phyloP scores from a whole-genome alignment of 345 rosid genomes.

The Raphanus sativus region DNA sequence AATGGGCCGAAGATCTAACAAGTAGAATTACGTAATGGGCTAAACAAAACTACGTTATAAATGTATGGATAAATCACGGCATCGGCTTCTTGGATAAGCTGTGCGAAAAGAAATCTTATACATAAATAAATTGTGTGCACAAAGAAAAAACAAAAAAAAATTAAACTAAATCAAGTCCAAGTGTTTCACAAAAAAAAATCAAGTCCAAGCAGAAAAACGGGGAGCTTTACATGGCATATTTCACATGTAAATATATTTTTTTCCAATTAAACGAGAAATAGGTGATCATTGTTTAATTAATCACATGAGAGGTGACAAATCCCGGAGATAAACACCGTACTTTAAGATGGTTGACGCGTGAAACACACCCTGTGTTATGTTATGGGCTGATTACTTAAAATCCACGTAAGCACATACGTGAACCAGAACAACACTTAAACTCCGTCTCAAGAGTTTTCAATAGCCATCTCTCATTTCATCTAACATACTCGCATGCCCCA shows the following conservation, averaged over 20 bases:
- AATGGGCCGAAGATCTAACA: neutral
- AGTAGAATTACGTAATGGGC: constrained; percentile 8
- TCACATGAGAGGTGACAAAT: constrained; percentile 18
- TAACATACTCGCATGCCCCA: constrained; percentile 29
- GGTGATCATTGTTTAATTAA: constrained; percentile 5
- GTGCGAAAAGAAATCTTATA: too few relatives aligned
- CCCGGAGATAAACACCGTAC: constrained; percentile 26
- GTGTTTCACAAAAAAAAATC: neutral
- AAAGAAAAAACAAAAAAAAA: too few relatives aligned
- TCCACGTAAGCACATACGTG: constrained; percentile 38
- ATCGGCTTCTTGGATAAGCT: too few relatives aligned
- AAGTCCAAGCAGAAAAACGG: constrained; percentile 6
- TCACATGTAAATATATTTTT: neutral
- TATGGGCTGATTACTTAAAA: constrained; percentile 18
- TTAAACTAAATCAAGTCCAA: too few relatives aligned
- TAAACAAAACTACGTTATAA: neutral
- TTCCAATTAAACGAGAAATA: constrained; percentile 13
- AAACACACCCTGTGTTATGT: constrained; percentile 28
- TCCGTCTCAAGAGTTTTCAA: neutral
- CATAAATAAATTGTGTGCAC: too few relatives aligned
- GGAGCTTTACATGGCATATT: neutral
- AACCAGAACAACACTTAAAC: constrained; percentile 29
- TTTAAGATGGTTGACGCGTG: constrained; percentile 40
- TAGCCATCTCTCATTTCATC: constrained; percentile 19
- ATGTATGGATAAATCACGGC: neutral